Evolutionary conservation across 805 yeast genomes (phyloP), one percentile per base, ranked within the genome.

Genomic region (Myxozyma mucilagina): DNA sequence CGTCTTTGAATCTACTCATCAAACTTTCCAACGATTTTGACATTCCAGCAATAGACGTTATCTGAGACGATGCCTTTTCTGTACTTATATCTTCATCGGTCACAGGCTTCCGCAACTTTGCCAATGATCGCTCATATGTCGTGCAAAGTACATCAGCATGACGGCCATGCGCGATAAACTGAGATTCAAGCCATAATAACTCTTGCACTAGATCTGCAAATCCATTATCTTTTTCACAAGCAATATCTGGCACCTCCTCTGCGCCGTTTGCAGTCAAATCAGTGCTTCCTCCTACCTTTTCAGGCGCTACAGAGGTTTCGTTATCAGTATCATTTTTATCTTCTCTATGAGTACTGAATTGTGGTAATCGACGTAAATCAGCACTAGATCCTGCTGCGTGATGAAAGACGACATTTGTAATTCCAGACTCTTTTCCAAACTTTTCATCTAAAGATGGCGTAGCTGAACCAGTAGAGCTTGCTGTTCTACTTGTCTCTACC

Each of bases 171-270:
- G 38, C 56, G 5, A 53, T 29, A 53, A 57, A 61, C 24, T 47
- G 58, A 29, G 63, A 54, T 18, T 61, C 62, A 16, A 61, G 45
- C 38, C 47, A 38, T 20, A 32, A 31, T 29, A 61, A 38, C 24
- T 58, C 65, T n/a, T 31, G 42, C 31, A 56, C 59, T 32, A 61
- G 24, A 3, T 41, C 32, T 18, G 56, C 20, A n/a, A 52, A 29
- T 11, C 24, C 20, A 13, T 24, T 24, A 24, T 24, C 29, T 2
- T 24, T 24, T 24, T 24, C 29, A 24, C 29, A 24, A 24, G 29
- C 29, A 3, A 4, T 24, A 24, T 24, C 29, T 3, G 29, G 29
- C 29, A 24, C 29, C 29, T 24, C 29, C 4, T 24, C 29, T 24
- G 29, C 29, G 29, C 29, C 29, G 4, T 24, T 24, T 24, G 29